Evolutionary conservation across 1,139 yeast species (phyloP).

Genomic region (Blastobotrys apis): DNA sequence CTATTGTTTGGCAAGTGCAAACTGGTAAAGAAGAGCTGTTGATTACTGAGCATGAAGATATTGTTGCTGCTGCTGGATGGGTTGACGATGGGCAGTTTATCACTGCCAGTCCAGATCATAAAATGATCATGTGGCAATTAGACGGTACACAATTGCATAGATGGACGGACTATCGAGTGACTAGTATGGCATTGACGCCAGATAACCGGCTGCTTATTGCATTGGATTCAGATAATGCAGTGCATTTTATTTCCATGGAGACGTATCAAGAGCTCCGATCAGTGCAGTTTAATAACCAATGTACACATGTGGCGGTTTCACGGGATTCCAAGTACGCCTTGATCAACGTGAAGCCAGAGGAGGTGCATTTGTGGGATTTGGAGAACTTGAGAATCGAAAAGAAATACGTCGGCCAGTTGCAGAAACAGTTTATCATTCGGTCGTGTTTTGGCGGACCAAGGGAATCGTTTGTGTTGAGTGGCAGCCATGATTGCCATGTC

Average conservation of each 20-base stretch:
- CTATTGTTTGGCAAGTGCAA: slow-evolving; percentile 59
- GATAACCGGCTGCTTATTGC: slow-evolving; percentile 44
- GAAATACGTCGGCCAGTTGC: slow-evolving; percentile 68
- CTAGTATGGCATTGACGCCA: slow-evolving; percentile 63
- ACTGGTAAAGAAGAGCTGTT: not conserved
- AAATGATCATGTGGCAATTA: slow-evolving; percentile 57
- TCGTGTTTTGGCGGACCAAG: slow-evolving; percentile 70
- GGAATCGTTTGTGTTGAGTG: slow-evolving; percentile 70
- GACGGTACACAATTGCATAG: slow-evolving; percentile 40
- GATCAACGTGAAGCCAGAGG: slow-evolving; percentile 70
- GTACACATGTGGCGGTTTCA: slow-evolving; percentile 49
- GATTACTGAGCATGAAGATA: slow-evolving; percentile 21
- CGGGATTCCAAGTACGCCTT: slow-evolving; percentile 47
- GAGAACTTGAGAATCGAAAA: slow-evolving; percentile 47
- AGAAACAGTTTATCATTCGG: slow-evolving; percentile 60
- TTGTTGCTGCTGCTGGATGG: slow-evolving; percentile 71
- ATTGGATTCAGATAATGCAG: slow-evolving; percentile 34
- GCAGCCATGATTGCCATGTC: slow-evolving; percentile 76
- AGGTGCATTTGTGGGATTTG: slow-evolving; percentile 74
- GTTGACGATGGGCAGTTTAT: slow-evolving; percentile 59
- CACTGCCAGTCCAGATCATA: slow-evolving; percentile 75
- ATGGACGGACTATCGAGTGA: slow-evolving; percentile 51
- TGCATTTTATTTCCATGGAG: slow-evolving; percentile 49
- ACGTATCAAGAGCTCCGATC: slow-evolving; percentile 34
- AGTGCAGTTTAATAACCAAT: slow-evolving; percentile 40